phyloP scores from a whole-genome alignment of 2,329 filamentous ascomycete species.

The Dothistroma septosporum region DNA sequence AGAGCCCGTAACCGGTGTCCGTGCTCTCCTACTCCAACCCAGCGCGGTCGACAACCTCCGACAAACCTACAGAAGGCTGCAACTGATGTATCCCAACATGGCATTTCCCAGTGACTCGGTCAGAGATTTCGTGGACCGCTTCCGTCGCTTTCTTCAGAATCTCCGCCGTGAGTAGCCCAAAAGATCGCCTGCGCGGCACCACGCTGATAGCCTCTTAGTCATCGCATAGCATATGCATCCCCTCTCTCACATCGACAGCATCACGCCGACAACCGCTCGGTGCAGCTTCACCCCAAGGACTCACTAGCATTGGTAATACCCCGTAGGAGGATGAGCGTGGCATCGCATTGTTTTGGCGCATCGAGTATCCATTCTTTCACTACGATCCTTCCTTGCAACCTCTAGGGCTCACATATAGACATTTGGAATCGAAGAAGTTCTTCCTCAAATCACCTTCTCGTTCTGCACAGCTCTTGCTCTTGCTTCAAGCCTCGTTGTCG shows the following conservation, averaged over 20 bases:
- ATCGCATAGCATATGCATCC: not conserved
- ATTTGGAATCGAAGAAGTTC: not conserved
- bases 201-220: not conserved
- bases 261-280: not conserved
- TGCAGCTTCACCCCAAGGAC: not conserved
- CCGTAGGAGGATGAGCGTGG: not conserved
- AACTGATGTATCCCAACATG: not conserved
- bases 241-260: not conserved
- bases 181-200: not conserved
- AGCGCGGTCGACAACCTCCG: not conserved
- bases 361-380: too few species aligned
- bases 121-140: not conserved
- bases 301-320: conserved; percentile 2
- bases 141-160: not conserved
- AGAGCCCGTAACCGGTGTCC: not conserved
- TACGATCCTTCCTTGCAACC: not conserved
- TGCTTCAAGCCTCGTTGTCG: not conserved
- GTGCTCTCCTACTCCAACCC: not conserved
- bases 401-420: conserved; percentile 1
- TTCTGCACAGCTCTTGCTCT: conserved; percentile 2
- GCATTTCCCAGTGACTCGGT: not conserved
- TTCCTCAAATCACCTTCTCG: not conserved
- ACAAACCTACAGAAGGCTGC: not conserved
- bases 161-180: not conserved
- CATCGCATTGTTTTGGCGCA: not conserved